A percentile compares a stretch with the other conserved stretches of the same genome.
These are phyloP conservation scores for Nadsonia commutata DNA, from an alignment of 1,139 yeast genomes.

Conservation along the genomic window DNA sequence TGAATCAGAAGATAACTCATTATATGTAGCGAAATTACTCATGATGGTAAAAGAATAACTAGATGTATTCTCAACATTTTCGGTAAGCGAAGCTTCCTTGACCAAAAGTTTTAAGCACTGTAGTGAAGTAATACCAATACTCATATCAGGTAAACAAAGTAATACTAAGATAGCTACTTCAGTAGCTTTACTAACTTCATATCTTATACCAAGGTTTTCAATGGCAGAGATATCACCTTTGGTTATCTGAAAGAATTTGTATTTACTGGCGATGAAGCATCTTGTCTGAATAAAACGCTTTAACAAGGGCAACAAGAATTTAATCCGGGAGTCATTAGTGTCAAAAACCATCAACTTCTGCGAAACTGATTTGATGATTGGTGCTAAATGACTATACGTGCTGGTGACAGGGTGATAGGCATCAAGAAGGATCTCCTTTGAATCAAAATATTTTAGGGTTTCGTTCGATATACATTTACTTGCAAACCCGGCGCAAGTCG, in stretches of 20 bases:
- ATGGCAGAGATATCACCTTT: constrained; percentile 11
- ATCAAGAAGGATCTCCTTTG: not conserved
- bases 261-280: constrained; percentile 12
- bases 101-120: constrained; percentile 34
- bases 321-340: constrained; percentile 2
- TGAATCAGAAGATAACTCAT: constrained; percentile 41
- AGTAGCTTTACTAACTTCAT: constrained; percentile 20
- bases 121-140: constrained; percentile 39
- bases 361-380: constrained; percentile 7
- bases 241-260: constrained; percentile 18
- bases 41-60: constrained; percentile 17
- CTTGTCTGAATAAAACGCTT: constrained; percentile 13
- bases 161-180: constrained; percentile 37
- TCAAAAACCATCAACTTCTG: constrained; percentile 6
- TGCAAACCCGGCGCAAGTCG: constrained; percentile 2
- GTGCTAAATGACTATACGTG: constrained; percentile 6
- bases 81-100: constrained; percentile 24
- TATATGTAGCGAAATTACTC: constrained; percentile 25
- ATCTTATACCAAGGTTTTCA: constrained; percentile 17
- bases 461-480: constrained; percentile 1
- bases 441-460: constrained; percentile 4
- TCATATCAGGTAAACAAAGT: constrained; percentile 43
- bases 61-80: constrained; percentile 12
- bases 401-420: constrained; percentile 7
- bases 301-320: constrained; percentile 9